phyloP scores from a whole-genome alignment of 176 grass and related monocot genomes.

The Carex littledalei region DNA sequence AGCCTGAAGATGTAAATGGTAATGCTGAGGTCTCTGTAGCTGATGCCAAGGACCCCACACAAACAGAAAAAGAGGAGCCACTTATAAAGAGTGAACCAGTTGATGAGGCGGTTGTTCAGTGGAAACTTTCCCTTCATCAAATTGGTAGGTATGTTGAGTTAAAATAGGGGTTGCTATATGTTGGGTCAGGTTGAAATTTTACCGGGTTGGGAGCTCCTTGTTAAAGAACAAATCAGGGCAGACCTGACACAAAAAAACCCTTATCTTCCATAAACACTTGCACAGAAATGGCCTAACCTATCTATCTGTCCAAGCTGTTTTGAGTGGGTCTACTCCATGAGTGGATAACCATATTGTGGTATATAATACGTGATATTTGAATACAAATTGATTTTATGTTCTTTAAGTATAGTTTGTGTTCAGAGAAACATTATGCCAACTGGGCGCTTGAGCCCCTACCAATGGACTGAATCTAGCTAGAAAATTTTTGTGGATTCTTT shows the following conservation, averaged over 20 bases:
- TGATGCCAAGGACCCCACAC: conserved; percentile 25
- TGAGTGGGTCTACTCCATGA: neutral
- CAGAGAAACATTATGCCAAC: neutral
- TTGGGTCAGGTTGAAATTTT: neutral
- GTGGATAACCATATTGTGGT: neutral
- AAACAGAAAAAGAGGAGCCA: conserved; percentile 18
- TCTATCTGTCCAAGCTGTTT: neutral
- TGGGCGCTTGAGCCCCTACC: neutral
- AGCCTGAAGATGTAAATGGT: conserved; percentile 9
- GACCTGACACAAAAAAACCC: neutral
- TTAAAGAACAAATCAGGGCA: neutral
- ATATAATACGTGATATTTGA: neutral
- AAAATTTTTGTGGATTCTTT: neutral
- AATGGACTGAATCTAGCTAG: neutral
- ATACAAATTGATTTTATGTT: conserved; percentile 1
- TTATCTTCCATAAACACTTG: neutral
- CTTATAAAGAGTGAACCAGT: neutral
- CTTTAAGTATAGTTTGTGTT: neutral
- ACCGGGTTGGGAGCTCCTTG: neutral
- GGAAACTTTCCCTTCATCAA: conserved; percentile 94
- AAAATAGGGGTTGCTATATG: neutral
- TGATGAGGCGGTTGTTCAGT: conserved; percentile 41
- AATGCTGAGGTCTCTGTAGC: conserved; percentile 19
- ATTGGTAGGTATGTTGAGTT: conserved; percentile 55
- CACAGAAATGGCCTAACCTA: neutral